A percentile compares a stretch with the other conserved stretches of the same genome.
Evolutionary conservation across 176 grass and related monocot species (phyloP).

Genomic region (Cenchrus purpureus): DNA sequence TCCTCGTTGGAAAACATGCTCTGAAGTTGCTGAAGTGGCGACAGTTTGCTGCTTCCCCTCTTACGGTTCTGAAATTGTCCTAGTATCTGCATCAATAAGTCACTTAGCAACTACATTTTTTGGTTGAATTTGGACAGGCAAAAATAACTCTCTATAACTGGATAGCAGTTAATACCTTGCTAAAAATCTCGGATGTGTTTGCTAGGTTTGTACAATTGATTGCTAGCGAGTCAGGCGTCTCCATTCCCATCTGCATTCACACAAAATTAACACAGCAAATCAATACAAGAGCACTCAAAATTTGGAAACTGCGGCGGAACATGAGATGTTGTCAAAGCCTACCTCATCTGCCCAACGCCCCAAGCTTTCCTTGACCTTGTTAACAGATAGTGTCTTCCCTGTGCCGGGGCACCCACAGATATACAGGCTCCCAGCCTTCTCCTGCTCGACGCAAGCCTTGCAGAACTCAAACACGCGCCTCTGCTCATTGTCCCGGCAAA

Average conservation of each 20-base stretch:
- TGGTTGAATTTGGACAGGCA: not conserved
- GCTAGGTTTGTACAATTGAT: slow-evolving; percentile 89
- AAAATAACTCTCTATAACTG: slow-evolving; percentile 4
- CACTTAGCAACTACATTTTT: slow-evolving; percentile 22
- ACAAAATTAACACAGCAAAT: slow-evolving; percentile 6
- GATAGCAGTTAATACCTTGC: slow-evolving; percentile 59
- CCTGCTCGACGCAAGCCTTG: slow-evolving; percentile 58
- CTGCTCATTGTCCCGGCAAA: slow-evolving; percentile 79
- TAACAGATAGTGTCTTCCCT: slow-evolving; percentile 87
- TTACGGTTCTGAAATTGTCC: slow-evolving; percentile 52
- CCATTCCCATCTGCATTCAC: slow-evolving; percentile 52
- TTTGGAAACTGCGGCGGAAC: slow-evolving; percentile 5
- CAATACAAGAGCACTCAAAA: slow-evolving; percentile 1
- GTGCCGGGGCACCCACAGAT: slow-evolving; percentile 87
- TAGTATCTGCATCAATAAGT: slow-evolving; percentile 74
- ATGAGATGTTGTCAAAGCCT: slow-evolving; percentile 6
- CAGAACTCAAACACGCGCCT: slow-evolving; percentile 78
- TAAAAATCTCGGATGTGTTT: slow-evolving; percentile 79
- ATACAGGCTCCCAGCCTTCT: slow-evolving; percentile 75
- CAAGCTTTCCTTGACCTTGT: slow-evolving; percentile 65
- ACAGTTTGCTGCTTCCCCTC: slow-evolving; percentile 51
- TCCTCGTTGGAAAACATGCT: slow-evolving; percentile 65
- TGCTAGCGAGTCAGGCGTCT: slow-evolving; percentile 66
- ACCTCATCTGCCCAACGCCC: slow-evolving; percentile 71
- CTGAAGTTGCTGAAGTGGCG: slow-evolving; percentile 76